Evolutionary conservation across 2,329 filamentous ascomycete species (phyloP).

Genomic region (Colletotrichum spinosum): DNA sequence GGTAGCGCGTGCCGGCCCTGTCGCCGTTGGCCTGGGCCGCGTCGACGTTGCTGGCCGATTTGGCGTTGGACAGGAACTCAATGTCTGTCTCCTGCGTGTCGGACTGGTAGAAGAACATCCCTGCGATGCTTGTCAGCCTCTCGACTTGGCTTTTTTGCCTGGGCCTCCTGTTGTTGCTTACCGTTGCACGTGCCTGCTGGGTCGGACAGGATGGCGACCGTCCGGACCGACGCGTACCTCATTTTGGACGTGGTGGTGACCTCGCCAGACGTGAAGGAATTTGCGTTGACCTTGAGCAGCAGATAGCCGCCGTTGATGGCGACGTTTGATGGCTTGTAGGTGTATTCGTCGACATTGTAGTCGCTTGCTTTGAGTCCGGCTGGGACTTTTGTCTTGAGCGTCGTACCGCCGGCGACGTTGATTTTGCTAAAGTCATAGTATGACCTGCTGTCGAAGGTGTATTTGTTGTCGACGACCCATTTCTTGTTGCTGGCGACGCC

Average conservation of each 20-base stretch:
- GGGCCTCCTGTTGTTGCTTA: constrained; percentile 5
- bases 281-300: constrained; percentile 41
- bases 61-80: constrained; percentile 45
- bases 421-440: constrained; percentile 15
- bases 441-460: neutral
- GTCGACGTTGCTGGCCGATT: constrained; percentile 40
- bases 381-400: constrained; percentile 31
- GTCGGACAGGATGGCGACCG: constrained; percentile 43
- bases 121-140: constrained; percentile 23
- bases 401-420: neutral
- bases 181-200: constrained; percentile 46
- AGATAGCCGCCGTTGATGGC: constrained; percentile 42
- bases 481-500: too few species aligned
- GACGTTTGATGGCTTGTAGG: constrained; percentile 37
- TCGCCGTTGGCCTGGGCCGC: neutral
- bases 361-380: constrained; percentile 39
- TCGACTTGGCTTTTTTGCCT: neutral
- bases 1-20: neutral
- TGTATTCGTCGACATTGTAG: constrained; percentile 36
- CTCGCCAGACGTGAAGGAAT: constrained; percentile 41
- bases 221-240: constrained; percentile 44
- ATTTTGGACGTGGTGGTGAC: constrained; percentile 42
- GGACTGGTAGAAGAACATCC: constrained; percentile 45
- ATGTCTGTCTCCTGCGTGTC: constrained; percentile 46
- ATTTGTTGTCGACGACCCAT: constrained; percentile 14